Evolutionary conservation across 73 alveolate genomes (phyloP), one percentile per base, ranked within the genome.

Genomic region (Breviolum minutum): DNA sequence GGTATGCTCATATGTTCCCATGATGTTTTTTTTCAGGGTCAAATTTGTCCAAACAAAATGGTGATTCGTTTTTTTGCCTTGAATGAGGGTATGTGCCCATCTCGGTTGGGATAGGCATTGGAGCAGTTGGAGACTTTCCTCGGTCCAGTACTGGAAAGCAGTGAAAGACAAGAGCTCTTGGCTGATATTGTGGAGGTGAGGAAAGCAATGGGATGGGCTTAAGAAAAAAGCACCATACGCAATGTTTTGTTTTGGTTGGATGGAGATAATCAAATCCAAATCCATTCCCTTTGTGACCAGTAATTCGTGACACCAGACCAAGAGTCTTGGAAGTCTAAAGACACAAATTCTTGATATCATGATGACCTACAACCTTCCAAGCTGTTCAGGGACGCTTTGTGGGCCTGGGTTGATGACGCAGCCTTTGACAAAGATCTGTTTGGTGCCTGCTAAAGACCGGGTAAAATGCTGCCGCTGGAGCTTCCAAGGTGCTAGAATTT

Each of bases 51-150:
- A 3, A 40, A 0, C 54, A 40, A 40, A 40, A 40, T 40, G 54
- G 54, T 40, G 54, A 40, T 40, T n/a, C n/a, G n/a, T n/a, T n/a
- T n/a, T n/a, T n/a, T n/a, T n/a, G n/a, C n/a, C n/a, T n/a, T n/a
- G n/a, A n/a, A n/a, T n/a, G n/a, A n/a, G n/a, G n/a, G n/a, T n/a
- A n/a, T n/a, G n/a, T 40, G 54, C 3, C 54, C 54, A 3, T 0
- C 54, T 40, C 54, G 3, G 54, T 40, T 40, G 54, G 54, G 54
- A 40, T 40, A 86, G 94, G 94, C 48, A 20, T 17, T 86, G 81
- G 80, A 62, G 63, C 94, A 86, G 70, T 17, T 86, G 81, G 94
- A 86, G 60, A 86, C 94, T 79, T 86, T 86, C 81, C 81, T 86
- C n/a, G 40, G 70, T 19, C 94, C 94, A 11, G 94, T 86, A 79